Evolutionary conservation across 2,329 filamentous ascomycete genomes (phyloP).

Genomic region (Nakataea oryzae): DNA sequence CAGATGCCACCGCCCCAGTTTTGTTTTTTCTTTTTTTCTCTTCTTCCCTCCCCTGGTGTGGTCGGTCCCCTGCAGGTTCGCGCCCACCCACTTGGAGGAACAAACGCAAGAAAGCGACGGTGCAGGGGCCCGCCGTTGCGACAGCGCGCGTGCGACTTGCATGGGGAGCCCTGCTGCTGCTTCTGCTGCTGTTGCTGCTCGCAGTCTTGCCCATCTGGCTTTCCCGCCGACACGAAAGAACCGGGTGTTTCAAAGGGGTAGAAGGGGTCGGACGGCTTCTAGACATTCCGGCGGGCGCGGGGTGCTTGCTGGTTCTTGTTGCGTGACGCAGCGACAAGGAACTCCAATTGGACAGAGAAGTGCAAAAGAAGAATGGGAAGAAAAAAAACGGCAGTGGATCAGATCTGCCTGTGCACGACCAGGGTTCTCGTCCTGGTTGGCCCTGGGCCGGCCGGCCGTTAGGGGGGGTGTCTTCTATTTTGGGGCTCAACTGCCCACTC

Average conservation of each 20-base stretch:
- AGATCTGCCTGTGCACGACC: background rate
- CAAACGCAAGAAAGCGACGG: background rate
- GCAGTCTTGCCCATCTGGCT: background rate
- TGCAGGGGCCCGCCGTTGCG: background rate
- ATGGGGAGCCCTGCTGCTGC: background rate
- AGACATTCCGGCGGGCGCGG: background rate
- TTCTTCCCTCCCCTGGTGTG: too few species aligned
- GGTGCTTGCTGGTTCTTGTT: too few species aligned
- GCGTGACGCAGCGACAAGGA: background rate
- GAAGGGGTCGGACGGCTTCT: background rate
- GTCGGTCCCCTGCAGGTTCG: too few species aligned
- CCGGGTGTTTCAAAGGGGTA: background rate
- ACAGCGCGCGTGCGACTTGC: background rate
- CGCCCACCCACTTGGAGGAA: background rate
- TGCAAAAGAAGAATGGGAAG: background rate
- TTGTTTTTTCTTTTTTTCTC: too few species aligned
- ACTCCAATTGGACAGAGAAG: background rate
- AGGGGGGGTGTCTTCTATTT: background rate
- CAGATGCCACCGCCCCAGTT: too few species aligned
- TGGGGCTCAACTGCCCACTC: background rate
- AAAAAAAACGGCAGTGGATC: background rate
- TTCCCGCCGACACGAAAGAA: background rate
- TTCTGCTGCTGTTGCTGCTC: too few species aligned
- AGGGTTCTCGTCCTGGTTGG: background rate
- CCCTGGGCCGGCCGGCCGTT: background rate